phyloP scores from a whole-genome alignment of 148 eudicot species.

The Vaccinium darrowii region DNA sequence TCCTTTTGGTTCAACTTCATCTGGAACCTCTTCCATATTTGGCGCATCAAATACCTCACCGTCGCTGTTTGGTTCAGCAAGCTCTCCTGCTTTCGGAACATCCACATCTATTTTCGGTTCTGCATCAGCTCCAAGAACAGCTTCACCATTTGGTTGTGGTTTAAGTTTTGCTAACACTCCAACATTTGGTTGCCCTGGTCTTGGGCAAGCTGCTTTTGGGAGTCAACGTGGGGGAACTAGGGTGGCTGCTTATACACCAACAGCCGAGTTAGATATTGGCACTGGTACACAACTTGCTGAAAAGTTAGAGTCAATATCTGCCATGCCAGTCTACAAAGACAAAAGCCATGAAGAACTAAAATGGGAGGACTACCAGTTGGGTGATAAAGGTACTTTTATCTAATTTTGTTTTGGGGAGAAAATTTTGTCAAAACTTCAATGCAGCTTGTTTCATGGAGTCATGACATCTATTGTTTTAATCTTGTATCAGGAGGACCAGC shows the following conservation, averaged over 20 bases:
- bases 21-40: conserved; percentile 62
- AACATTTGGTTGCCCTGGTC: conserved; percentile 54
- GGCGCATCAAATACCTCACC: conserved; percentile 46
- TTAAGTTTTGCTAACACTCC: conserved; percentile 60
- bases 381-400: too few species aligned
- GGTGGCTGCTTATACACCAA: conserved; percentile 59
- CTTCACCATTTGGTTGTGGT: conserved; percentile 54
- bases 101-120: conserved; percentile 35
- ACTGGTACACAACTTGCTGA: conserved; percentile 48
- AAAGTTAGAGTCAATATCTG: conserved; percentile 7
- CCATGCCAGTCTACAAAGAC: too few species aligned
- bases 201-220: conserved; percentile 69
- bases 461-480: background rate
- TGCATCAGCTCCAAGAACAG: conserved; percentile 45
- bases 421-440: too few species aligned
- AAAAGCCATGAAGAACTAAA: too few species aligned
- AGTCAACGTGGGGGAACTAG: conserved; percentile 81
- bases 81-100: conserved; percentile 57
- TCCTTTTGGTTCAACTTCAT: conserved; percentile 62
- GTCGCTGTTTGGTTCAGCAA: conserved; percentile 62
- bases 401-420: too few species aligned
- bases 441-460: too few species aligned
- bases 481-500: conserved; percentile 55
- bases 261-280: conserved; percentile 56
- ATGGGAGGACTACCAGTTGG: too few species aligned